Percentiles rank a stretch among this genome's conserved stretches.
Evolutionary conservation across 306 rosid genomes (phyloP).

Genomic region (Castanea crenata): DNA sequence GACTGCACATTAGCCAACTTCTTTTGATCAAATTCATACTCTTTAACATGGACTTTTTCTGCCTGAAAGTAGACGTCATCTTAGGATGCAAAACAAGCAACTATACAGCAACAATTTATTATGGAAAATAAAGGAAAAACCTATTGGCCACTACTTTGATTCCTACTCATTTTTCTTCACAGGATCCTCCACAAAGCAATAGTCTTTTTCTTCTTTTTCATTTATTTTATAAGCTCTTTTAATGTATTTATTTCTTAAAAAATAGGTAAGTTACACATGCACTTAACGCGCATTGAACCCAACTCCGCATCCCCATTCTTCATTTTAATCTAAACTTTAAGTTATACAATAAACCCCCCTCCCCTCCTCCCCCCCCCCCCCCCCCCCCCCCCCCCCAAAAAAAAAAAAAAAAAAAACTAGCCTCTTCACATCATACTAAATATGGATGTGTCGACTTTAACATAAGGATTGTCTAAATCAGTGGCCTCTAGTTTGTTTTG

Average conservation of each 20-base stretch:
- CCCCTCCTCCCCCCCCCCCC: rapidly evolving
- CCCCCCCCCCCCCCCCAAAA: rapidly evolving
- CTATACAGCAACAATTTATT: background rate
- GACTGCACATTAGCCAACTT: too few species aligned
- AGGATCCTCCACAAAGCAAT: background rate
- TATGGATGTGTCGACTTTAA: background rate
- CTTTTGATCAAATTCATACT: slow-evolving; percentile 39
- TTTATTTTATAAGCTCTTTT: too few species aligned
- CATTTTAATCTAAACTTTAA: too few species aligned
- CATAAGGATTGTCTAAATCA: background rate
- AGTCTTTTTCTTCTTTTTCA: too few species aligned
- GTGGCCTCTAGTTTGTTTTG: background rate
- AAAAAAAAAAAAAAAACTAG: background rate
- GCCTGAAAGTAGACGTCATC: slow-evolving; percentile 46
- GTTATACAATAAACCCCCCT: too few species aligned
- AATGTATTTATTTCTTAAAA: too few species aligned
- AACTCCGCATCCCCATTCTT: too few species aligned
- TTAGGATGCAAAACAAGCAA: slow-evolving; percentile 7
- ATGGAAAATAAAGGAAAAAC: background rate
- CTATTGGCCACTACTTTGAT: background rate
- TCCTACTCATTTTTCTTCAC: background rate
- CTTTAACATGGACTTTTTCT: slow-evolving; percentile 89
- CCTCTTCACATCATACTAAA: background rate
- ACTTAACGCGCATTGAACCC: too few species aligned
- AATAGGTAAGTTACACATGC: too few species aligned